Evolutionary conservation across 352 stramenopile species (phyloP).

Genomic region (Globisporangium orthogonon): DNA sequence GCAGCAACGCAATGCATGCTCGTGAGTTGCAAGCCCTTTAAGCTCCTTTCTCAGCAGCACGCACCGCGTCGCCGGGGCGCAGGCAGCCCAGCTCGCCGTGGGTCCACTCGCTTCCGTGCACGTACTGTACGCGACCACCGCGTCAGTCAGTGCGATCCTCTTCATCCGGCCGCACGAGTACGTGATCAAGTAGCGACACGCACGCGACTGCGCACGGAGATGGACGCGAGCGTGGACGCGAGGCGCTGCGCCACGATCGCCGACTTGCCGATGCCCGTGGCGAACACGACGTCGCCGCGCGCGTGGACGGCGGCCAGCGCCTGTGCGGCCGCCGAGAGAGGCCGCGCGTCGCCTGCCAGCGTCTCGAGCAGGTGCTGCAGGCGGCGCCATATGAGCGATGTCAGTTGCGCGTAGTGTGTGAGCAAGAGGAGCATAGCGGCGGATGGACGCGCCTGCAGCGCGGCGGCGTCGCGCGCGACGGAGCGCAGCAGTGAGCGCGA

Average conservation of each 20-base stretch:
- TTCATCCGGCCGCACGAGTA: too few relatives aligned
- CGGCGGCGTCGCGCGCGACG: slow-evolving; percentile 11
- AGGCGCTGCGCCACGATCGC: slow-evolving; percentile 64
- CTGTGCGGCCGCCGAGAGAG: slow-evolving; percentile 23
- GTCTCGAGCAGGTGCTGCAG: slow-evolving; percentile 33
- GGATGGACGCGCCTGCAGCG: slow-evolving; percentile 7
- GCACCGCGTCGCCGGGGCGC: slow-evolving; percentile 48
- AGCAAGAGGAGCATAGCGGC: neutral
- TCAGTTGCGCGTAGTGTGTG: neutral
- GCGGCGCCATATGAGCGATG: neutral
- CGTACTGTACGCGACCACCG: slow-evolving; percentile 26
- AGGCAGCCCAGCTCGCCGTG: slow-evolving; percentile 76
- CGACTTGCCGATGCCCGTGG: slow-evolving; percentile 80
- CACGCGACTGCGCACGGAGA: slow-evolving; percentile 70
- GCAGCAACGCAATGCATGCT: neutral
- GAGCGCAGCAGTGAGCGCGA: slow-evolving; percentile 9
- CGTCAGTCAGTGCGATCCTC: too few relatives aligned
- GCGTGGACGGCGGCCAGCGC: slow-evolving; percentile 38
- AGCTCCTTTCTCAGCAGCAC: neutral
- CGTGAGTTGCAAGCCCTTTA: neutral
- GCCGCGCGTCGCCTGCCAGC: slow-evolving; percentile 19
- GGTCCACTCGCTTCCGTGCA: slow-evolving; percentile 75
- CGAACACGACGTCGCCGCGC: slow-evolving; percentile 41
- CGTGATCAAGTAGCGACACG: too few relatives aligned
- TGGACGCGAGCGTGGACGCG: slow-evolving; percentile 61